Percentiles rank a stretch among this genome's conserved stretches.
Conservation (phyloP, 192 early-diverging fungal genomes). For the Chytriomyces hyalinus region DNA sequence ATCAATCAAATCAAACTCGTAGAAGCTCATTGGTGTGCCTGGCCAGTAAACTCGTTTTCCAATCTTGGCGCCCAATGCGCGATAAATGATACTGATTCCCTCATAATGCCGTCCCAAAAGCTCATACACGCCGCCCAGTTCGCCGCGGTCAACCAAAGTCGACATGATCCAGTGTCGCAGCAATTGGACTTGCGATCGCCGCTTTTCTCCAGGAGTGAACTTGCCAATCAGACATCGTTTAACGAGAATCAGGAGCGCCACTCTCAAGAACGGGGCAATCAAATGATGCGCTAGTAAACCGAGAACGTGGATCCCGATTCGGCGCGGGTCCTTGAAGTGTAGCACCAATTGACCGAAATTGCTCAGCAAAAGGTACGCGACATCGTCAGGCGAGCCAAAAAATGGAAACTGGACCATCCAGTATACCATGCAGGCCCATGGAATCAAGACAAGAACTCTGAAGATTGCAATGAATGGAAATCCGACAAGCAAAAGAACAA, state of each 20-base stretch:
- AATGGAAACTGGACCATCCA: constrained; percentile 41
- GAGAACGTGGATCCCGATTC: constrained; percentile 47
- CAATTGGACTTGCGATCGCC: background rate
- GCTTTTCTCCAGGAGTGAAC: constrained; percentile 7
- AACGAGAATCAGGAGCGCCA: constrained; percentile 35
- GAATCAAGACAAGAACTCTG: constrained; percentile 39
- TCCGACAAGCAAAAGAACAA: constrained; percentile 32
- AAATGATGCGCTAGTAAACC: constrained; percentile 32
- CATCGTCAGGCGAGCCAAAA: constrained; percentile 9
- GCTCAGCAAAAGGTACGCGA: background rate
- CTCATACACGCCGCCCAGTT: constrained; percentile 41
- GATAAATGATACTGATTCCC: constrained; percentile 45
- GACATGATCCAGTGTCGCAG: constrained; percentile 46
- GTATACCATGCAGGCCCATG: constrained; percentile 45
- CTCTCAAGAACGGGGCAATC: constrained; percentile 40
- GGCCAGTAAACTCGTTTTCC: constrained; percentile 58
- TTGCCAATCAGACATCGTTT: constrained; percentile 38
- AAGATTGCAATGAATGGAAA: constrained; percentile 38
- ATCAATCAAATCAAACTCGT: constrained; percentile 49
- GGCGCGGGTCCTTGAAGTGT: constrained; percentile 38
- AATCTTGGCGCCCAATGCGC: constrained; percentile 48
- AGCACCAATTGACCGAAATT: constrained; percentile 41
- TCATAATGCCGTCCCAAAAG: constrained; percentile 54
- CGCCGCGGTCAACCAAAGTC: constrained; percentile 35
- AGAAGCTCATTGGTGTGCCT: constrained; percentile 43